Evolutionary conservation across 1,139 yeast genomes (phyloP).

Genomic region (Debaryomyces psychrophilus): DNA sequence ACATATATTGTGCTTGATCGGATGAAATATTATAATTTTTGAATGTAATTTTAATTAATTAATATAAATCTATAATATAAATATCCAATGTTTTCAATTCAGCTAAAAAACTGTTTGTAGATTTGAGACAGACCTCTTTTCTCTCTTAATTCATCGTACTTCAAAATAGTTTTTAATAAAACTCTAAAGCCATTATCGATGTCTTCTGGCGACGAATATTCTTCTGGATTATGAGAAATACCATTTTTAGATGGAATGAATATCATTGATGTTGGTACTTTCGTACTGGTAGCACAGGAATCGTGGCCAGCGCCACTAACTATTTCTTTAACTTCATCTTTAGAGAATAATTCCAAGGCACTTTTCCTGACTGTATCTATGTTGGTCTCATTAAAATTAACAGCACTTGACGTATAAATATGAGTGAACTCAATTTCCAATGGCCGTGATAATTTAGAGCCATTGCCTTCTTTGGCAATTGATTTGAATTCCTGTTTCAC

Average conservation of each 20-base stretch:
- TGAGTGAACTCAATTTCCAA: constrained; percentile 42
- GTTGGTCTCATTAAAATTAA: constrained; percentile 55
- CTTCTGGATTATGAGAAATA: constrained; percentile 68
- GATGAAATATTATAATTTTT: too few species aligned
- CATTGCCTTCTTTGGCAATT: constrained; percentile 1
- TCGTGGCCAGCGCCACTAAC: constrained; percentile 79
- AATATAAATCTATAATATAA: too few species aligned
- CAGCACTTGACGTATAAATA: constrained; percentile 56
- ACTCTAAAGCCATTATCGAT: constrained; percentile 62
- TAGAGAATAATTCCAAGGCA: constrained; percentile 53
- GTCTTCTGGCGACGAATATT: constrained; percentile 65
- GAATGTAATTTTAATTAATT: too few species aligned
- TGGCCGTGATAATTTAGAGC: not conserved
- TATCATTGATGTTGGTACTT: constrained; percentile 73
- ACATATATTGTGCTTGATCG: too few species aligned
- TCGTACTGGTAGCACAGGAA: constrained; percentile 58
- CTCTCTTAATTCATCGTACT: constrained; percentile 44
- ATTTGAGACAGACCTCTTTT: not conserved
- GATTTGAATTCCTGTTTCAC: constrained; percentile 36
- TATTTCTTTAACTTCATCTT: constrained; percentile 45
- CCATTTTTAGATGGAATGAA: constrained; percentile 74
- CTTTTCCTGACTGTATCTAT: constrained; percentile 54
- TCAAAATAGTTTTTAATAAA: constrained; percentile 58
- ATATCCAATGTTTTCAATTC: too few species aligned
- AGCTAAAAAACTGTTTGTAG: too few species aligned